phyloP scores from a whole-genome alignment of 2,329 filamentous ascomycete genomes.

The Pyrenophora tritici-repentis region DNA sequence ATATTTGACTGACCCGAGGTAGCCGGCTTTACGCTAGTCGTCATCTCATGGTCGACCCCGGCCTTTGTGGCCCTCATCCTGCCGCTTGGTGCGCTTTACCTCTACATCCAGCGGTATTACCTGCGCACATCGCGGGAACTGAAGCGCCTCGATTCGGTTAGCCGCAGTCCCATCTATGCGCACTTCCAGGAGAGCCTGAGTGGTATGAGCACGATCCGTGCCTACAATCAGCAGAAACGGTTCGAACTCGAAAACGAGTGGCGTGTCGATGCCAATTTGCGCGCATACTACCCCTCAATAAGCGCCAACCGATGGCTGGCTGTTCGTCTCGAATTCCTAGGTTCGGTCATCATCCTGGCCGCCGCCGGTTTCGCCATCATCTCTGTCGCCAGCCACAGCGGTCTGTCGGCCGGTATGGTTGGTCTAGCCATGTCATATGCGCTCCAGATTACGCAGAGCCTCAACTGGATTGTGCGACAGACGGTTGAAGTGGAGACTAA shows the following conservation, averaged over 20 bases:
- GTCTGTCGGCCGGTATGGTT: conserved; percentile 73
- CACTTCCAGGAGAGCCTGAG: conserved; percentile 98
- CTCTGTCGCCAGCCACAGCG: conserved; percentile 71
- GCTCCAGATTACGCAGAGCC: conserved; percentile 91
- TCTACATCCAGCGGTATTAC: conserved; percentile 96
- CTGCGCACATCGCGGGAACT: conserved; percentile 93
- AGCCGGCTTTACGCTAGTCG: conserved; percentile 77
- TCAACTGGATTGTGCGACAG: conserved; percentile 99
- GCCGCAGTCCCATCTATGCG: conserved; percentile 92
- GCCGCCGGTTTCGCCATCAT: conserved; percentile 83
- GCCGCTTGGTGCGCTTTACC: conserved; percentile 79
- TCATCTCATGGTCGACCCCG: conserved; percentile 83
- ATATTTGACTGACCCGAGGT: conserved; percentile 29
- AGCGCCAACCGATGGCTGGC: conserved; percentile 91
- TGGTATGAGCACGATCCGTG: conserved; percentile 92
- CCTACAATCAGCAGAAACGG: conserved; percentile 84
- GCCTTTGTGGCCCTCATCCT: conserved; percentile 80
- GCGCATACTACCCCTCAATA: conserved; percentile 94
- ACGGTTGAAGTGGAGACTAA: conserved; percentile 99
- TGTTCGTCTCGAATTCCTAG: conserved; percentile 92
- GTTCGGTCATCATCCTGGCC: conserved; percentile 87
- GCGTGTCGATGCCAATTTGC: conserved; percentile 92
- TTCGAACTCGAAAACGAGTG: conserved; percentile 96
- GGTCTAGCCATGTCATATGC: conserved; percentile 97
- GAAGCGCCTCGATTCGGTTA: conserved; percentile 94